Percentiles rank a stretch among this genome's conserved stretches.
phyloP scores from a whole-genome alignment of 495 filamentous ascomycete species.

The Xanthoparmelia taractica region DNA sequence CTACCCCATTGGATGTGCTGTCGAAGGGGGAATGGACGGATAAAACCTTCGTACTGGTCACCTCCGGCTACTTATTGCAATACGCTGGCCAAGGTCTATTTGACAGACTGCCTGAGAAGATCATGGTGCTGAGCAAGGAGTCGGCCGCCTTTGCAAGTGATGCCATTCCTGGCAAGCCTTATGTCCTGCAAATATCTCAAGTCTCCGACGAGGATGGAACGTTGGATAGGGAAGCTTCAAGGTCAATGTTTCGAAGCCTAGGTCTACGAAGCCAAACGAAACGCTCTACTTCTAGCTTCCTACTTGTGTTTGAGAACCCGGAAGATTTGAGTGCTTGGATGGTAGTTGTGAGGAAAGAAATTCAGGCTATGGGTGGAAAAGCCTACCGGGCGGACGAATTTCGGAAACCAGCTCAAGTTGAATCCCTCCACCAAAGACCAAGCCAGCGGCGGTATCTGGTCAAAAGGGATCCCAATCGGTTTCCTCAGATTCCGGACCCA shows the following conservation, averaged over 20 bases:
- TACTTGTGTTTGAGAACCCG: conserved; percentile 73
- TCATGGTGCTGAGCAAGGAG: conserved; percentile 71
- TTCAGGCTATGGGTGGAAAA: conserved; percentile 61
- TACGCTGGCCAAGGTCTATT: conserved; percentile 74
- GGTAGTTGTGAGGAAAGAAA: conserved; percentile 54
- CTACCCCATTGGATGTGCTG: conserved; percentile 51
- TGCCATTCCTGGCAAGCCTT: conserved; percentile 83
- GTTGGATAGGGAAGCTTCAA: conserved; percentile 41
- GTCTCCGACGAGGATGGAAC: conserved; percentile 53
- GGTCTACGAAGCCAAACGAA: conserved; percentile 58
- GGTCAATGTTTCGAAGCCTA: conserved; percentile 63
- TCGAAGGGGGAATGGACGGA: conserved; percentile 66
- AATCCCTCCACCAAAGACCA: conserved; percentile 38
- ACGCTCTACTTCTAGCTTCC: conserved; percentile 56
- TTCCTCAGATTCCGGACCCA: conserved; percentile 55
- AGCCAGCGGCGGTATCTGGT: conserved; percentile 46
- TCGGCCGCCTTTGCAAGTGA: conserved; percentile 94
- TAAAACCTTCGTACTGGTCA: conserved; percentile 76
- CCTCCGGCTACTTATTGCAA: conserved; percentile 78
- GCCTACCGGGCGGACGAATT: conserved; percentile 47
- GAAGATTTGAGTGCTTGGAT: conserved; percentile 83
- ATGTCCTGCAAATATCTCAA: conserved; percentile 86
- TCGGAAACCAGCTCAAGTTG: conserved; percentile 39
- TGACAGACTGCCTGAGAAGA: conserved; percentile 79
- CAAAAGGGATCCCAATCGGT: conserved; percentile 50